phyloP scores from a whole-genome alignment of 2,329 filamentous ascomycete species.

The Epichloe festucae region DNA sequence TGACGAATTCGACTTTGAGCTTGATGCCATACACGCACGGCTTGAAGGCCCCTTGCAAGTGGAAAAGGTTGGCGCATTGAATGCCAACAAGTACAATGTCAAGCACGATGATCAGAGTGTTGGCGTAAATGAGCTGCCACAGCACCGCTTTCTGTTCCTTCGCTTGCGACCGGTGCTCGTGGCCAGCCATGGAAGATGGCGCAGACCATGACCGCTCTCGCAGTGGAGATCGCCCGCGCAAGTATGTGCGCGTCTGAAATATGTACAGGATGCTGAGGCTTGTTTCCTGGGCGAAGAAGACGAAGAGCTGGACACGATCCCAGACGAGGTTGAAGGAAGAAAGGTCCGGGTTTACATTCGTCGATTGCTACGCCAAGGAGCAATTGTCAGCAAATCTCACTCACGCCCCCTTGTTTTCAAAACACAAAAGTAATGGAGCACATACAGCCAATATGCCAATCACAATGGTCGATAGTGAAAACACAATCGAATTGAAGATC shows the following conservation, averaged over 20 bases:
- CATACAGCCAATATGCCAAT: conserved; percentile 37
- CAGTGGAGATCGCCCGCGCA: conserved; percentile 6
- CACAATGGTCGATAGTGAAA: conserved; percentile 41
- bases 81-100: conserved; percentile 28
- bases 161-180: not conserved
- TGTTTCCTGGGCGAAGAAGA: conserved; percentile 40
- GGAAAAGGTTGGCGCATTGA: conserved; percentile 23
- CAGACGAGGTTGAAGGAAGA: conserved; percentile 22
- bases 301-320: conserved; percentile 39
- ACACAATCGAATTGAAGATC: conserved; percentile 35
- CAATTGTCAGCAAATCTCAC: not conserved
- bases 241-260: conserved; percentile 8
- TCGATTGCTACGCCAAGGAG: conserved; percentile 13
- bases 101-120: conserved; percentile 31
- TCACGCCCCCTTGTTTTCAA: not conserved
- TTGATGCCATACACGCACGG: conserved; percentile 25
- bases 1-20: conserved; percentile 27
- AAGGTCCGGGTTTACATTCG: conserved; percentile 12
- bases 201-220: conserved; percentile 24
- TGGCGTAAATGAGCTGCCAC: conserved; percentile 31
- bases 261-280: conserved; percentile 39
- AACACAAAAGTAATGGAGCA: not conserved
- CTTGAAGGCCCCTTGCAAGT: conserved; percentile 25
- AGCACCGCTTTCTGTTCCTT: conserved; percentile 12
- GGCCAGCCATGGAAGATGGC: conserved; percentile 25